A percentile compares a stretch with the other conserved stretches of the same genome.
Evolutionary conservation across 2,329 filamentous ascomycete genomes (phyloP).

Genomic region (Ascosphaera apis): DNA sequence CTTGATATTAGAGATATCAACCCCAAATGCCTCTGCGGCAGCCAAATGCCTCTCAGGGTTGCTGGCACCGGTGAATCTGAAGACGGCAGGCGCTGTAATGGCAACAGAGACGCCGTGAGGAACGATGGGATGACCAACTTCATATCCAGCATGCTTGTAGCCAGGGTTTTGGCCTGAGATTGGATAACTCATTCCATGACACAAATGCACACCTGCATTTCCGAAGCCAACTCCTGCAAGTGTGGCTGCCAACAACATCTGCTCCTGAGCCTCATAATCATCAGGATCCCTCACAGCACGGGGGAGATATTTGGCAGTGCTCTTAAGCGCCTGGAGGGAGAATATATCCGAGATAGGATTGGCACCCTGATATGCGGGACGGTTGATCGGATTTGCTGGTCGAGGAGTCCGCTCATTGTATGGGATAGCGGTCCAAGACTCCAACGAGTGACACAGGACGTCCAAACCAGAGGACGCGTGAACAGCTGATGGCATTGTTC

Average conservation of each 20-base stretch:
- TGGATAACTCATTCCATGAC: conserved; percentile 88
- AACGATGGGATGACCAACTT: conserved; percentile 54
- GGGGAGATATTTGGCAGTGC: conserved; percentile 79
- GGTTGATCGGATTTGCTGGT: conserved; percentile 68
- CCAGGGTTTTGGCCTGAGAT: conserved; percentile 87
- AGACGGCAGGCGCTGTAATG: conserved; percentile 79
- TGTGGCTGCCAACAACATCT: conserved; percentile 90
- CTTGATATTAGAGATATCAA: conserved; percentile 73
- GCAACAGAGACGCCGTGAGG: conserved; percentile 91
- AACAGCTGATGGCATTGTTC: conserved; percentile 86
- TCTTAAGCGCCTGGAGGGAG: conserved; percentile 59
- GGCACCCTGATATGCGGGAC: conserved; percentile 87
- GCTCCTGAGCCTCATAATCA: conserved; percentile 72
- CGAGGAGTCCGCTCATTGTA: conserved; percentile 68
- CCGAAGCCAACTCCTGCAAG: conserved; percentile 91
- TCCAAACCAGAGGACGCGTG: conserved; percentile 82
- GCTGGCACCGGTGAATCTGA: conserved; percentile 73
- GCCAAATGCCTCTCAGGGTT: conserved; percentile 82
- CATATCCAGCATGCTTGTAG: conserved; percentile 76
- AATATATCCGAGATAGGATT: conserved; percentile 98
- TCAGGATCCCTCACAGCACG: conserved; percentile 70
- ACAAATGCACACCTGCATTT: conserved; percentile 84
- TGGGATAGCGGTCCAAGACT: conserved; percentile 95
- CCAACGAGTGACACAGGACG: conserved; percentile 82
- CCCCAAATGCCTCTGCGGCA: conserved; percentile 75